Evolutionary conservation across 73 alveolate species (phyloP), one percentile per base, ranked within the genome.

Genomic region (Uronychia binucleata): DNA sequence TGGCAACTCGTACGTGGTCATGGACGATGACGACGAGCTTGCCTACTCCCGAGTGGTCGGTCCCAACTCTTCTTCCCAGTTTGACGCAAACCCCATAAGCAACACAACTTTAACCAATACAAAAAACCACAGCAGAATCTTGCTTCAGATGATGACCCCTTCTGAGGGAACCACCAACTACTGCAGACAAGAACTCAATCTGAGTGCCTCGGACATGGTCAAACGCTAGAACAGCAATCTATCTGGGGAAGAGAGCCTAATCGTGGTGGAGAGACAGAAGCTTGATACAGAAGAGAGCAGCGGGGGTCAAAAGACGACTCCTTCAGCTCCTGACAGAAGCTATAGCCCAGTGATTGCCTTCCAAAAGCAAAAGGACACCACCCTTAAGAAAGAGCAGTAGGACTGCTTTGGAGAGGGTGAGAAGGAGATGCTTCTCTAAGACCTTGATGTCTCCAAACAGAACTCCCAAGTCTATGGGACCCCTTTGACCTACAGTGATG

Each of bases 21-120:
- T 46, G 67, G 67, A 46, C 67, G 67, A 46, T 46, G 67, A 46
- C 19, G 67, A 46, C 67, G 67, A 46, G 67, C 67, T 46, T 46
- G 67, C 67, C 67, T 46, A 11, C 19, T 46, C 67, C 5, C 5
- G 67, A 46, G 67, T 46, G 67, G n/a, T n/a, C n/a, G n/a, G n/a
- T n/a, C n/a, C n/a, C n/a, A n/a, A n/a, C n/a, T n/a, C n/a, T n/a
- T n/a, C n/a, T n/a, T n/a, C n/a, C n/a, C n/a, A n/a, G 19, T 46
- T 19, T 46, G 67, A 46, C n/a, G 67, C 67, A 19, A 46, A 46
- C 19, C 67, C 67, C 67, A 11, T 46, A 11, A 46, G 19, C 67
- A 46, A 46, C 19, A 46, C 19, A 46, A 11, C 67, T 19, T 19
- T 46, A 19, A 46, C 5, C 67, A 11, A 11, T 46, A 46, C 67